Percentiles rank a stretch among this genome's conserved stretches.
These are phyloP conservation scores for Neophaeococcomyces aloes DNA, from an alignment of 2,329 filamentous ascomycete species.

Conservation along the genomic window DNA sequence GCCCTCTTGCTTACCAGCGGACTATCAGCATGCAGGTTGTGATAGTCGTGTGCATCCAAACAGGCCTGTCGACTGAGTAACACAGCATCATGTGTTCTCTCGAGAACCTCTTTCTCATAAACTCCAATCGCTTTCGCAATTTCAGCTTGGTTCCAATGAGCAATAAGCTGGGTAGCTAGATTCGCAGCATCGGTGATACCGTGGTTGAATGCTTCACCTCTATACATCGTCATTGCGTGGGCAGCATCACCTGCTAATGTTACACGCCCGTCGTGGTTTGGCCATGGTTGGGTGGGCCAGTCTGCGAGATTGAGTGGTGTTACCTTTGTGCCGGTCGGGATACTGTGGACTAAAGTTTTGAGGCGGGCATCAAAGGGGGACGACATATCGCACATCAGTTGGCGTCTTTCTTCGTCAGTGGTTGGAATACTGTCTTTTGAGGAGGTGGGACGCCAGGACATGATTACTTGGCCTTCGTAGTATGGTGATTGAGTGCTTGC, in stretches of 20 bases:
- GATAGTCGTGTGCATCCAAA: conserved; percentile 27
- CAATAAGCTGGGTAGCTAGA: conserved; percentile 11
- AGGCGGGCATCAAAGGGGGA: conserved; percentile 22
- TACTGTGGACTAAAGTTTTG: conserved; percentile 18
- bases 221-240: conserved; percentile 33
- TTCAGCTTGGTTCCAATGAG: not conserved
- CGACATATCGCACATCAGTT: conserved; percentile 31
- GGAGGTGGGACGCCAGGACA: conserved; percentile 37
- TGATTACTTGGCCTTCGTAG: conserved; percentile 37
- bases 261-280: conserved; percentile 24
- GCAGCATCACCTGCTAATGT: conserved; percentile 26
- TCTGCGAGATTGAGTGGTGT: conserved; percentile 23
- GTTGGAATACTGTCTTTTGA: conserved; percentile 27
- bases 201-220: conserved; percentile 28
- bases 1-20: conserved; percentile 24
- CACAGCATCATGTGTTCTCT: conserved; percentile 25
- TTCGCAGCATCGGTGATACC: conserved; percentile 24
- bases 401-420: conserved; percentile 26
- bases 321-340: conserved; percentile 24
- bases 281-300: conserved; percentile 22
- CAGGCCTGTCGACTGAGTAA: conserved; percentile 27
- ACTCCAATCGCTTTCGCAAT: conserved; percentile 16
- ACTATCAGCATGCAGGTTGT: conserved; percentile 22
- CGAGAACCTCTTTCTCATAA: conserved; percentile 27
- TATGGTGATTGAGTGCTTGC: conserved; percentile 25